Conservation (phyloP, 163 green algal genomes). For the Prototheca wickerhamii region DNA sequence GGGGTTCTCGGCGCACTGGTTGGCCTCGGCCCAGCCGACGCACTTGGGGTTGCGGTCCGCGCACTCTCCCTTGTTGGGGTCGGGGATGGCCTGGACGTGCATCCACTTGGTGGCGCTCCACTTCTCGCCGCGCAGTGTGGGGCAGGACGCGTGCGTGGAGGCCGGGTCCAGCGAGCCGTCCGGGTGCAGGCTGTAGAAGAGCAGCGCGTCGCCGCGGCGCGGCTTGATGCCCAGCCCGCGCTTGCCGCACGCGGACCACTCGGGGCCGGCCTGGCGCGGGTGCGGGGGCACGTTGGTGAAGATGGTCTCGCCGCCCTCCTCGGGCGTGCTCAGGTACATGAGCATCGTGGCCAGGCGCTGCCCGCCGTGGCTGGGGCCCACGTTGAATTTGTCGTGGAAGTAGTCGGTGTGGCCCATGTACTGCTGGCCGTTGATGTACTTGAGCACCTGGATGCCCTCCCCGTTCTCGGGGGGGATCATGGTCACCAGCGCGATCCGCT, state of each 20-base stretch:
- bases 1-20: slow-evolving; percentile 21
- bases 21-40: slow-evolving; percentile 22
- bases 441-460: slow-evolving; percentile 64
- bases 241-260: slow-evolving; percentile 58
- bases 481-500: slow-evolving; percentile 46
- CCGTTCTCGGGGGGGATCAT: slow-evolving; percentile 45
- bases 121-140: slow-evolving; percentile 62
- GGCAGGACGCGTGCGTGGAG: slow-evolving; percentile 66
- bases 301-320: slow-evolving; percentile 50
- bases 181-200: slow-evolving; percentile 74
- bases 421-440: slow-evolving; percentile 70
- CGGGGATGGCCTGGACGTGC: slow-evolving; percentile 33
- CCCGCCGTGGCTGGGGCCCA: slow-evolving; percentile 45
- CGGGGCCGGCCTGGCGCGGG: slow-evolving; percentile 1
- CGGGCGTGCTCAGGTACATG: slow-evolving; percentile 68
- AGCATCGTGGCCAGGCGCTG: slow-evolving; percentile 79
- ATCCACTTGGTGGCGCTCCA: slow-evolving; percentile 81
- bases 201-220: slow-evolving; percentile 57
- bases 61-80: slow-evolving; percentile 4
- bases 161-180: slow-evolving; percentile 51
- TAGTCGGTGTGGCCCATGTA: slow-evolving; percentile 80
- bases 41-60: slow-evolving; percentile 19
- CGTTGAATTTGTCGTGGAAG: slow-evolving; percentile 75
- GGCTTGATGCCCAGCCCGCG: slow-evolving; percentile 63
- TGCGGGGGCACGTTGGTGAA: slow-evolving; percentile 31